Base-by-base conservation (phyloP, 208 protist species). In the Trypanosoma platydactyli region DNA sequence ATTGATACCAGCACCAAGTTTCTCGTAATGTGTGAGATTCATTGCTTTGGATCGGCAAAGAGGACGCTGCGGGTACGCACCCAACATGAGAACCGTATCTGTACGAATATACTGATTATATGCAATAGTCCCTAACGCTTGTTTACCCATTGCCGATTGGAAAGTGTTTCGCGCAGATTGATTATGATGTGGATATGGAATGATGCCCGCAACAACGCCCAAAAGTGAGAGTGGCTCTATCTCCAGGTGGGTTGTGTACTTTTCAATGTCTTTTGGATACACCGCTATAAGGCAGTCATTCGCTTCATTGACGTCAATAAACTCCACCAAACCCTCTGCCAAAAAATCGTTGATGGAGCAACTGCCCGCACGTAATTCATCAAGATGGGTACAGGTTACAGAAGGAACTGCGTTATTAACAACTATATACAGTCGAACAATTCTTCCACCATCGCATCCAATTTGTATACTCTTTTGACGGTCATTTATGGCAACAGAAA, bases 101-200 rank as follows among this genome's bases (percentile, higher is more conserved):
- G 99, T 98, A 50, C 99, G 88, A 29, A 96, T 86, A 63, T 92
- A 91, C 80, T 97, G 91, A 76, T 99, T 99, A 33, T 89, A 96
- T 11, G 89, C 93, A 78, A 99, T 98, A 9, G 86, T 88, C 41
- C 98, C 98, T 13, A 99, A 97, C 2, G 98, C 98, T 79, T 99
- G 98, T 75, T 99, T 99, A 63, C 99, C 99, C 99, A 99, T 99
- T 53, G 99, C 98, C 59, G 98, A 99, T 89, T 99, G 99, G 76
- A 99, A 99, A 3, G 98, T 99, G 80, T 99, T 99, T 40, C 99
- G 89, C 18, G 99, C 98, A 1, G 98, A 99, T 81, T 99, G 99
- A 80, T 99, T 99, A 84, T 99, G 99, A 86, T 99, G 98, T 7
- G 99, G 99, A 83, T 98, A 99, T 1, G 99, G 99, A 77, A 99